Evolutionary conservation across 495 filamentous ascomycete species (phyloP).

Genomic region (Bacidia rubella): DNA sequence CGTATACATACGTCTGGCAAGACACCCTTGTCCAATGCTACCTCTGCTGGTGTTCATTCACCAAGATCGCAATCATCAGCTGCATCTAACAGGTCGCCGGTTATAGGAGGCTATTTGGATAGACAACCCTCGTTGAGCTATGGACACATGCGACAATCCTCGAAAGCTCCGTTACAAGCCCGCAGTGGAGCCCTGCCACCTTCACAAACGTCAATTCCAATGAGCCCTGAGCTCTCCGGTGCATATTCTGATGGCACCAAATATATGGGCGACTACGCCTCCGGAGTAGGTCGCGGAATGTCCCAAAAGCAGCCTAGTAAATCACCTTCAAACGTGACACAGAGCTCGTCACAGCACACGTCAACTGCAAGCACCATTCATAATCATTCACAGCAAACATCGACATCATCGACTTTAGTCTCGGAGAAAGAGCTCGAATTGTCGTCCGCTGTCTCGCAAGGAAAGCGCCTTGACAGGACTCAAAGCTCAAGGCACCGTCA

Average conservation of each 20-base stretch:
- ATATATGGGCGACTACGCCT: neutral
- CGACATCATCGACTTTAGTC: slow-evolving; percentile 1
- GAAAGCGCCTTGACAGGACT: slow-evolving; percentile 45
- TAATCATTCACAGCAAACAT: neutral
- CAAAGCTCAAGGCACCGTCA: slow-evolving; percentile 52
- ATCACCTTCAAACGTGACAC: slow-evolving; percentile 4
- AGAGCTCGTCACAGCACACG: slow-evolving; percentile 5
- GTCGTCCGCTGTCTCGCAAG: neutral
- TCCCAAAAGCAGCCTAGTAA: slow-evolving; percentile 15
- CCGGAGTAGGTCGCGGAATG: slow-evolving; percentile 20
- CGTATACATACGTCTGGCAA: slow-evolving; percentile 27
- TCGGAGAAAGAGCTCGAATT: slow-evolving; percentile 8
- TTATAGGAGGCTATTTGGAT: slow-evolving; percentile 47
- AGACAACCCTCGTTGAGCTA: slow-evolving; percentile 58
- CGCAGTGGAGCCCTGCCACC: slow-evolving; percentile 65
- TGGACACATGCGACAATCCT: slow-evolving; percentile 84
- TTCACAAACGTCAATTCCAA: slow-evolving; percentile 56
- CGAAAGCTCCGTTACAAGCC: slow-evolving; percentile 92
- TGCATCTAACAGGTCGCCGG: slow-evolving; percentile 30
- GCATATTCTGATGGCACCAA: neutral
- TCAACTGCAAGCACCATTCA: neutral
- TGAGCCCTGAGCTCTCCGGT: slow-evolving; percentile 61
- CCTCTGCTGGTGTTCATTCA: slow-evolving; percentile 29
- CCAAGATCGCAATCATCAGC: slow-evolving; percentile 43
- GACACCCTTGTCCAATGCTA: slow-evolving; percentile 28